Evolutionary conservation across 2,329 filamentous ascomycete genomes (phyloP).

Genomic region (Aureobasidium sp.): DNA sequence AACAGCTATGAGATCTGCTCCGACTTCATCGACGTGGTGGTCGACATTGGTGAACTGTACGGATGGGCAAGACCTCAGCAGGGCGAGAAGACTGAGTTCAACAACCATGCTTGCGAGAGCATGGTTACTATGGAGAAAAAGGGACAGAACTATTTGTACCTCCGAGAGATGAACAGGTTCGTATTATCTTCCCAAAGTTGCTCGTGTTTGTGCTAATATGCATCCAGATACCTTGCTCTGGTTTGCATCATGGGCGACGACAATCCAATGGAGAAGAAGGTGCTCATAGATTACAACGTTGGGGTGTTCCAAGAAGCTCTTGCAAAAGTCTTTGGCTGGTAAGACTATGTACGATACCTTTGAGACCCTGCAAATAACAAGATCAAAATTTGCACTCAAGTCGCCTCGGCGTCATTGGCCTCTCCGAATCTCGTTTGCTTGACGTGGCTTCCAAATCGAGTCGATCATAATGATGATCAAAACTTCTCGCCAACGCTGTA

Average conservation of each 20-base stretch:
- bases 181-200: conserved; percentile 17
- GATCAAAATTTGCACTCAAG: not conserved
- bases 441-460: not conserved
- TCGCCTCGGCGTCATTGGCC: not conserved
- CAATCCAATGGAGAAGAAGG: conserved; percentile 74
- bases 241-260: conserved; percentile 80
- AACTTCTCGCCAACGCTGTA: not conserved
- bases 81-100: conserved; percentile 27
- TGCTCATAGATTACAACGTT: conserved; percentile 79
- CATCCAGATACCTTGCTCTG: conserved; percentile 60
- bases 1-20: conserved; percentile 96
- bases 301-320: conserved; percentile 72
- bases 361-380: not conserved
- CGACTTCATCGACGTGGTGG: conserved; percentile 97
- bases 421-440: not conserved
- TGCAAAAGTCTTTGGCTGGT: conserved; percentile 59
- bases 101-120: conserved; percentile 51
- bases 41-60: conserved; percentile 93
- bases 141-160: conserved; percentile 52
- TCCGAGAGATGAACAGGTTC: conserved; percentile 60
- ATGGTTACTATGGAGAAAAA: conserved; percentile 53
- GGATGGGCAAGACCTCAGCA: conserved; percentile 54
- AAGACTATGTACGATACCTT: not conserved
- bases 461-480: not conserved
- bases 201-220: not conserved